These are phyloP conservation scores for Globisporangium okanoganense DNA, from an alignment of 352 stramenopile genomes.

Conservation along the genomic window DNA sequence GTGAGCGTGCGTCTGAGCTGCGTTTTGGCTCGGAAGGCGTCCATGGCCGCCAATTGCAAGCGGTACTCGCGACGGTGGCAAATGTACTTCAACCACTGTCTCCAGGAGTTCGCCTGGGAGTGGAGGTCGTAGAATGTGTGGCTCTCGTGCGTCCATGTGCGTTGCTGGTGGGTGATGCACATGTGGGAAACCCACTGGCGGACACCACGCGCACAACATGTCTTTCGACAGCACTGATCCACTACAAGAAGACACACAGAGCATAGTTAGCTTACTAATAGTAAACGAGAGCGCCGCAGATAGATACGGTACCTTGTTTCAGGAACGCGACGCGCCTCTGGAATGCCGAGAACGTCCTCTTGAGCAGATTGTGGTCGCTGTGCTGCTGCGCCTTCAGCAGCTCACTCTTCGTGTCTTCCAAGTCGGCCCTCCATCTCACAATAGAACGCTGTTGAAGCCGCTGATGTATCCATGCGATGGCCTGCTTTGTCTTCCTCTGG, in stretches of 20 bases:
- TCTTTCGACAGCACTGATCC: background rate
- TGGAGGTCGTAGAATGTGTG: background rate
- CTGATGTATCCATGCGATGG: conserved; percentile 2
- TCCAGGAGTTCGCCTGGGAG: conserved; percentile 7
- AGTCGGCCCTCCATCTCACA: background rate
- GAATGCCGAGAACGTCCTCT: conserved; percentile 3
- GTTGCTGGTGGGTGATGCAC: conserved; percentile 4
- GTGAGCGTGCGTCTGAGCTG: background rate
- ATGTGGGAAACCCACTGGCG: conserved; percentile 16
- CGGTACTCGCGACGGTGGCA: conserved; percentile 11
- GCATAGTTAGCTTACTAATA: background rate
- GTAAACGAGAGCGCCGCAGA: background rate
- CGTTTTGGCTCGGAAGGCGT: conserved; percentile 4
- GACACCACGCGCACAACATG: background rate
- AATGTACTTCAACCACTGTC: conserved; percentile 19
- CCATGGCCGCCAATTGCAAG: conserved; percentile 13
- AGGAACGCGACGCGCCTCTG: background rate
- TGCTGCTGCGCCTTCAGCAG: background rate
- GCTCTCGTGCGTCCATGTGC: background rate
- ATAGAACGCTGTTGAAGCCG: background rate
- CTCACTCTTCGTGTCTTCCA: background rate
- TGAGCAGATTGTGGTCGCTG: background rate
- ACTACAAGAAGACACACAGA: conserved; percentile 5
- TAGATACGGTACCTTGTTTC: conserved; percentile 13
- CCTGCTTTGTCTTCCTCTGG: conserved; percentile 12